A percentile compares a stretch with the other conserved stretches of the same genome.
Conservation (phyloP, 2,329 filamentous ascomycete genomes). For the Xylaria sp. region DNA sequence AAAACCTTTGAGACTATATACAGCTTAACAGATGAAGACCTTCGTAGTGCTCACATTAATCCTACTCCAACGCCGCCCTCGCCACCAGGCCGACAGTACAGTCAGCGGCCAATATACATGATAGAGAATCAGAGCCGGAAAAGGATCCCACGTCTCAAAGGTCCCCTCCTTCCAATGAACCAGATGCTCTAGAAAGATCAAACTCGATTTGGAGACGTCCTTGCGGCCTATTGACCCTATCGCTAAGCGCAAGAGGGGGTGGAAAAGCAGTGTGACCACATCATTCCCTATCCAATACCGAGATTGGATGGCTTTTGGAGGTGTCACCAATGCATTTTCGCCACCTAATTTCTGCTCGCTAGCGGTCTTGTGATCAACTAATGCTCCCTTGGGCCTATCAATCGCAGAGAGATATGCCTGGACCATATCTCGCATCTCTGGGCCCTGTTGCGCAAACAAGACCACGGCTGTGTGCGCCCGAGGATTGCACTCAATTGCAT, state of each 20-base stretch:
- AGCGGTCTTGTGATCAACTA: background rate
- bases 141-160: constrained; percentile 60
- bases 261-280: constrained; percentile 56
- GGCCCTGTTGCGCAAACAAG: constrained; percentile 56
- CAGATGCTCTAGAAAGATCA: constrained; percentile 46
- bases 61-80: constrained; percentile 63
- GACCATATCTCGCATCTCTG: constrained; percentile 51
- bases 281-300: constrained; percentile 74
- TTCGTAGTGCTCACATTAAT: constrained; percentile 71
- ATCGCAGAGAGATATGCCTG: constrained; percentile 60
- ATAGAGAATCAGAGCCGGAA: constrained; percentile 62
- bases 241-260: constrained; percentile 48
- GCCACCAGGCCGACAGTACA: constrained; percentile 53
- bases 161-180: constrained; percentile 60
- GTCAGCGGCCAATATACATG: constrained; percentile 60
- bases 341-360: background rate
- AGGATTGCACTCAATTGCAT: constrained; percentile 75
- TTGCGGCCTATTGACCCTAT: constrained; percentile 30
- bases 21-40: constrained; percentile 32
- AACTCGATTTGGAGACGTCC: constrained; percentile 32
- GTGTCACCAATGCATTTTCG: constrained; percentile 25
- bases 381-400: constrained; percentile 20
- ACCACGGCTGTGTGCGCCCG: constrained; percentile 70
- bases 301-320: constrained; percentile 33
- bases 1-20: background rate